These are phyloP conservation scores for Diaporthe amygdali DNA, from an alignment of 2,329 filamentous ascomycete genomes.

Conservation along the genomic window DNA sequence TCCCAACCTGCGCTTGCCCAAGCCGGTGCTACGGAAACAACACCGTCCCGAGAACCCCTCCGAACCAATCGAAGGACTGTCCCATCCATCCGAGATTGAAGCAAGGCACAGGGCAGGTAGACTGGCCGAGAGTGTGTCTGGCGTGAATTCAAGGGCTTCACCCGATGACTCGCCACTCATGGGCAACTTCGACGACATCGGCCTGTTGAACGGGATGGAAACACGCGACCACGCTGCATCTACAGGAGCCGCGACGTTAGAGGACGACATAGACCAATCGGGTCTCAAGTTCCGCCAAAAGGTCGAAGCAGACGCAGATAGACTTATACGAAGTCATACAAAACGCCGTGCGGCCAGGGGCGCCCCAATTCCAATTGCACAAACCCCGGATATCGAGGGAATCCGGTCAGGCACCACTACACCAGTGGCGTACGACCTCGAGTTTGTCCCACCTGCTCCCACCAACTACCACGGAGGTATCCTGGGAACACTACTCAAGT, in stretches of 20 bases:
- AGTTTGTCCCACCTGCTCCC: constrained; percentile 68
- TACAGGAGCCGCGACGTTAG: constrained; percentile 6
- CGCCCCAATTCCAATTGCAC: background rate
- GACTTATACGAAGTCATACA: constrained; percentile 23
- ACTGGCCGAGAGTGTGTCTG: constrained; percentile 39
- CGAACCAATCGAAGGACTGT: constrained; percentile 23
- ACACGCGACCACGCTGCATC: constrained; percentile 8
- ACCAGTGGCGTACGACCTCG: constrained; percentile 62
- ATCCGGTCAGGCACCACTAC: constrained; percentile 35
- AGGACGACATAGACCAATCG: background rate
- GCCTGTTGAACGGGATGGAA: constrained; percentile 1
- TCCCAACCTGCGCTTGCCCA: constrained; percentile 28
- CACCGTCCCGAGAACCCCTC: constrained; percentile 24
- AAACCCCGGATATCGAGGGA: background rate
- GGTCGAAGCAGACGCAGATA: constrained; percentile 23
- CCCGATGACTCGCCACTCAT: constrained; percentile 11
- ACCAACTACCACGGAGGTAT: constrained; percentile 75
- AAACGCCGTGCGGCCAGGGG: constrained; percentile 9
- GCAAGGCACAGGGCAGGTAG: constrained; percentile 41
- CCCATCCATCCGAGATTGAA: constrained; percentile 37
- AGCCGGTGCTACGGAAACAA: constrained; percentile 34
- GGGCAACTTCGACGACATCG: background rate
- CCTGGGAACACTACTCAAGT: constrained; percentile 73
- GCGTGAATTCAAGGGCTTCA: constrained; percentile 34
- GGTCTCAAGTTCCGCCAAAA: constrained; percentile 21